Evolutionary conservation across 345 rosid species (phyloP).

Genomic region (Erucastrum elatum): DNA sequence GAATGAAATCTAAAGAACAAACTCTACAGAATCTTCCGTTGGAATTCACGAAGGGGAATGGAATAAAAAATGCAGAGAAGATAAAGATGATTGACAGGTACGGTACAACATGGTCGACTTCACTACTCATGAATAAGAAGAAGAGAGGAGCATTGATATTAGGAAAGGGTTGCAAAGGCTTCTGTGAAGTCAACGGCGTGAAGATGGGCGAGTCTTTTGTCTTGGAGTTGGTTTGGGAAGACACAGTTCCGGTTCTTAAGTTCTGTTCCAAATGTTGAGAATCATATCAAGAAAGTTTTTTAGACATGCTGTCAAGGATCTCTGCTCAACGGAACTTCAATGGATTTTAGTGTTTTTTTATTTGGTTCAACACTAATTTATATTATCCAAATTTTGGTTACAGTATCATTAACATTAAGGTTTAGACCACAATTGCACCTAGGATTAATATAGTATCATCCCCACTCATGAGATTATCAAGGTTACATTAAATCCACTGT

Average conservation of each 20-base stretch:
- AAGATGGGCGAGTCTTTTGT: constrained; percentile 15
- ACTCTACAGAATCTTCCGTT: constrained; percentile 18
- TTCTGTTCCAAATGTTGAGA: constrained; percentile 21
- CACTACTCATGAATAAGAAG: not conserved
- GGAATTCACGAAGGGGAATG: constrained; percentile 8
- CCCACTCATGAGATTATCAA: too few species aligned
- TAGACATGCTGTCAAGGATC: not conserved
- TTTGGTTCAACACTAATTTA: not conserved
- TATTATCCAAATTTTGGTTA: too few species aligned
- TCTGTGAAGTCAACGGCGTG: constrained; percentile 14
- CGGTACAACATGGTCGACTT: constrained; percentile 7
- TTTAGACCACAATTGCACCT: too few species aligned
- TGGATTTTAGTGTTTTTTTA: not conserved
- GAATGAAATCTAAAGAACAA: not conserved
- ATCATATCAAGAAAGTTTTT: not conserved
- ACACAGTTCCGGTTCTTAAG: constrained; percentile 22
- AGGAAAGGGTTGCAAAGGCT: constrained; percentile 2
- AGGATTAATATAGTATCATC: too few species aligned
- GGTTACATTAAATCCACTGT: too few species aligned
- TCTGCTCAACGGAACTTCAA: not conserved
- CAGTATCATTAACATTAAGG: too few species aligned
- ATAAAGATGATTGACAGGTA: constrained; percentile 12
- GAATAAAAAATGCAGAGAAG: constrained; percentile 1
- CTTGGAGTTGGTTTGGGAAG: constrained; percentile 32
- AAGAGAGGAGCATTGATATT: constrained; percentile 6